Percentiles rank a stretch among this genome's conserved stretches.
Conservation (phyloP, 2,329 filamentous ascomycete species). For the Hymenoscyphus occultus region DNA sequence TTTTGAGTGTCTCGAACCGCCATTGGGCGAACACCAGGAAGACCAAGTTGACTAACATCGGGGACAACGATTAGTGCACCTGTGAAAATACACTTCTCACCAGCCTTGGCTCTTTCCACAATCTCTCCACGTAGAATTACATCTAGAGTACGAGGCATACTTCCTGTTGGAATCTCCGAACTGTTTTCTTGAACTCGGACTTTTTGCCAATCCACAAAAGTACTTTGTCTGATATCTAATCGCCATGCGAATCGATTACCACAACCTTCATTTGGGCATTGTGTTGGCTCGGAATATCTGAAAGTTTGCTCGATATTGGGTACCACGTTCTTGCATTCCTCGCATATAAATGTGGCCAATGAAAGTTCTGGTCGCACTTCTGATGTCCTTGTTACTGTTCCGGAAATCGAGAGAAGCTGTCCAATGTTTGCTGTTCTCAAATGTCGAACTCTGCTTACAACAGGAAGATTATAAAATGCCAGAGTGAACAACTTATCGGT, state of each 20-base stretch:
- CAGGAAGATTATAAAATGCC: constrained; percentile 72
- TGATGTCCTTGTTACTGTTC: constrained; percentile 93
- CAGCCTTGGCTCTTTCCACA: constrained; percentile 94
- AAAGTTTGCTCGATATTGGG: constrained; percentile 96
- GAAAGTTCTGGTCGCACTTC: constrained; percentile 94
- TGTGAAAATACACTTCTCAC: constrained; percentile 97
- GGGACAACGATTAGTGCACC: constrained; percentile 95
- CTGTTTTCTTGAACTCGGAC: constrained; percentile 98
- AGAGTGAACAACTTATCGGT: constrained; percentile 91
- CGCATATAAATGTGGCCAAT: constrained; percentile 87
- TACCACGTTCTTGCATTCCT: constrained; percentile 78
- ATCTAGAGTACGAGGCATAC: constrained; percentile 98
- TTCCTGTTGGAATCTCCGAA: constrained; percentile 95
- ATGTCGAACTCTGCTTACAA: constrained; percentile 37
- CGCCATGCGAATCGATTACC: constrained; percentile 92
- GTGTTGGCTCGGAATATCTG: constrained; percentile 92
- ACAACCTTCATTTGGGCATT: constrained; percentile 86
- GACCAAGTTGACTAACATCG: constrained; percentile 89
- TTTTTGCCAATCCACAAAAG: constrained; percentile 99
- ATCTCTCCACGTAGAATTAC: constrained; percentile 95
- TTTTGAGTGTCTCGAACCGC: constrained; percentile 80
- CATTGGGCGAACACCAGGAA: constrained; percentile 80
- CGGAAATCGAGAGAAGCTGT: constrained; percentile 90
- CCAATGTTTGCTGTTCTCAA: constrained; percentile 87
- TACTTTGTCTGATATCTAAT: constrained; percentile 94